phyloP scores from a whole-genome alignment of 73 alveolate species.

The Paramecium biaurelia region DNA sequence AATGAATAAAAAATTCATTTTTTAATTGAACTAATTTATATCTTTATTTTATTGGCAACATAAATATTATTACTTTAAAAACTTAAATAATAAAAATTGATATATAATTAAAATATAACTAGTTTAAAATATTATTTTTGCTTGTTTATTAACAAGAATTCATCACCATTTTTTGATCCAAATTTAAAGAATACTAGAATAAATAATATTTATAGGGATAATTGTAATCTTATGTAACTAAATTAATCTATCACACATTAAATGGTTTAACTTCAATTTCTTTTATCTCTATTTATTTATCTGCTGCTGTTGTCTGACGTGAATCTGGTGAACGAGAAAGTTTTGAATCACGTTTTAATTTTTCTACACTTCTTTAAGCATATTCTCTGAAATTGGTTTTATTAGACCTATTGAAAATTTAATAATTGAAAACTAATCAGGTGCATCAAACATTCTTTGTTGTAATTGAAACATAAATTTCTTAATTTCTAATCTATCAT shows the following conservation, averaged over 20 bases:
- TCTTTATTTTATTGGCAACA: background rate
- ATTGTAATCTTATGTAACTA: background rate
- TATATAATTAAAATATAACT: background rate
- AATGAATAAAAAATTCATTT: background rate
- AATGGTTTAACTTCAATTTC: background rate
- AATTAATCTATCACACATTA: background rate
- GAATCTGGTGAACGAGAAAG: slow-evolving; percentile 35
- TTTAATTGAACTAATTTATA: background rate
- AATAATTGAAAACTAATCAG: background rate
- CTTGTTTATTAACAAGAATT: background rate
- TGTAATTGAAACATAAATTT: background rate
- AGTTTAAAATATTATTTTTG: background rate
- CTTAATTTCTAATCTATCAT: background rate
- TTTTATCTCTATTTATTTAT: background rate
- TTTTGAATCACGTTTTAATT: background rate
- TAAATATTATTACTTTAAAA: background rate
- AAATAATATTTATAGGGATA: background rate
- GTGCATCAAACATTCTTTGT: background rate
- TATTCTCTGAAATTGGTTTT: background rate
- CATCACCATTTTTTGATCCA: background rate
- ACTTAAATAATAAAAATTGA: background rate
- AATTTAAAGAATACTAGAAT: background rate
- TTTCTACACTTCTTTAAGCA: background rate
- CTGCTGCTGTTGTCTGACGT: background rate
- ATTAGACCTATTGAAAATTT: background rate